phyloP scores from a whole-genome alignment of 1,284 basidiomycete species.

The Cryptococcus sp. region DNA sequence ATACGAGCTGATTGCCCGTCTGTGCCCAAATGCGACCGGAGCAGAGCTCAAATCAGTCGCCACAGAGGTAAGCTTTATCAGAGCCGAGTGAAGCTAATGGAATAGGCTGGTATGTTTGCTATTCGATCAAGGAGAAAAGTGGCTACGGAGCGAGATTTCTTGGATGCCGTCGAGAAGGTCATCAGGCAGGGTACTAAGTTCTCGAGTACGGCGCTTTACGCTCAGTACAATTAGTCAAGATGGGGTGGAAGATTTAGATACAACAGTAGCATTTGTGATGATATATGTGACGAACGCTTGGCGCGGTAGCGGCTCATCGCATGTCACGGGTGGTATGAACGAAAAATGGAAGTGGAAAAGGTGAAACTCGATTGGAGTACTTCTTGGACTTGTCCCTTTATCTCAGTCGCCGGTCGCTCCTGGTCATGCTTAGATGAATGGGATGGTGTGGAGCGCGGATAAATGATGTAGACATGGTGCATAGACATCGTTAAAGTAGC shows the following conservation, averaged over 20 bases:
- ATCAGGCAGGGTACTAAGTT: constrained; percentile 98
- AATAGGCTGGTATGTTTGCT: constrained; percentile 97
- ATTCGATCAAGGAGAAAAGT: constrained; percentile 96
- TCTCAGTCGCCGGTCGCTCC: too few species aligned
- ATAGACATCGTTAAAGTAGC: background rate
- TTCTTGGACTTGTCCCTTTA: too few species aligned
- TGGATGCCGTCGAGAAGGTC: constrained; percentile 97
- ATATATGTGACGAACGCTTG: background rate
- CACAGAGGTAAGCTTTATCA: constrained; percentile 65
- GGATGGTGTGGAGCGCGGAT: too few species aligned
- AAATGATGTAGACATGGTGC: background rate
- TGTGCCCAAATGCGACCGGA: constrained; percentile 97
- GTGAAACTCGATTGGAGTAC: too few species aligned
- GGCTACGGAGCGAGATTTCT: constrained; percentile 93
- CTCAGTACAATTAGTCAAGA: constrained; percentile 45
- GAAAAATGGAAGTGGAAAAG: too few species aligned
- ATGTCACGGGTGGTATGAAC: too few species aligned
- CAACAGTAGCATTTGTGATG: background rate
- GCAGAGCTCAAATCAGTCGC: constrained; percentile 95
- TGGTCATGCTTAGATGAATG: too few species aligned
- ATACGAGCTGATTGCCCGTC: constrained; percentile 92
- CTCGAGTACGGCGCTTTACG: constrained; percentile 64
- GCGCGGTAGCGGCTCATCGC: too few species aligned
- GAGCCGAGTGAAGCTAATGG: constrained; percentile 4
- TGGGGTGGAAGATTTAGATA: too few species aligned